Evolutionary conservation across 1,284 basidiomycete genomes (phyloP).

Genomic region (Serendipita sp.): DNA sequence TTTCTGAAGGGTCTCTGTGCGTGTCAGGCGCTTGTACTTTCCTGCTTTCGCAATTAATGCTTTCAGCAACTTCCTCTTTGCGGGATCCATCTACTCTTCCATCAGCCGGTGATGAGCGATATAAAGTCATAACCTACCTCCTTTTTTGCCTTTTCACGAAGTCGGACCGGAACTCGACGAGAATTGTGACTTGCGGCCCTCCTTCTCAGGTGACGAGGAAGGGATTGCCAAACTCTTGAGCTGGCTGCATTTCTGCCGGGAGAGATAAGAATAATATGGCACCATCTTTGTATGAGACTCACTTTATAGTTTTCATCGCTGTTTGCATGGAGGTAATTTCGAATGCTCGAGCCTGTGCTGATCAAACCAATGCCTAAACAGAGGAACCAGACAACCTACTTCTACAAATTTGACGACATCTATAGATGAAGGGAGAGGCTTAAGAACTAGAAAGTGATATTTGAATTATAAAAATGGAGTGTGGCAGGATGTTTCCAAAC

Average conservation of each 20-base stretch:
- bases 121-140: conserved; percentile 40
- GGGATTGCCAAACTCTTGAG: conserved; percentile 76
- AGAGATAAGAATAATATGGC: not conserved
- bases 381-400: conserved; percentile 28
- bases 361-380: not conserved
- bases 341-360: conserved; percentile 56
- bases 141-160: conserved; percentile 62
- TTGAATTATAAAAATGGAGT: not conserved
- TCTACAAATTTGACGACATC: conserved; percentile 80
- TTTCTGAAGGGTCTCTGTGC: conserved; percentile 41
- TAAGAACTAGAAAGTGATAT: conserved; percentile 28
- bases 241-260: conserved; percentile 35
- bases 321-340: conserved; percentile 80
- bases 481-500: conserved; percentile 12
- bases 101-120: conserved; percentile 7
- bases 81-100: conserved; percentile 55
- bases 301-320: conserved; percentile 71
- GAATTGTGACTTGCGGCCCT: conserved; percentile 88
- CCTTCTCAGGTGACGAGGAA: conserved; percentile 77
- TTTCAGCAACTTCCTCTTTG: conserved; percentile 40
- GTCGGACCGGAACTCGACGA: conserved; percentile 67
- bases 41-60: conserved; percentile 42
- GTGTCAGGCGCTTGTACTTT: conserved; percentile 34
- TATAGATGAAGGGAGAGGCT: conserved; percentile 62
- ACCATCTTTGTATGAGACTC: conserved; percentile 13